A percentile compares a stretch with the other conserved stretches of the same genome.
Conservation (phyloP, 2,329 filamentous ascomycete species). For the Pseudogymnoascus sp. region DNA sequence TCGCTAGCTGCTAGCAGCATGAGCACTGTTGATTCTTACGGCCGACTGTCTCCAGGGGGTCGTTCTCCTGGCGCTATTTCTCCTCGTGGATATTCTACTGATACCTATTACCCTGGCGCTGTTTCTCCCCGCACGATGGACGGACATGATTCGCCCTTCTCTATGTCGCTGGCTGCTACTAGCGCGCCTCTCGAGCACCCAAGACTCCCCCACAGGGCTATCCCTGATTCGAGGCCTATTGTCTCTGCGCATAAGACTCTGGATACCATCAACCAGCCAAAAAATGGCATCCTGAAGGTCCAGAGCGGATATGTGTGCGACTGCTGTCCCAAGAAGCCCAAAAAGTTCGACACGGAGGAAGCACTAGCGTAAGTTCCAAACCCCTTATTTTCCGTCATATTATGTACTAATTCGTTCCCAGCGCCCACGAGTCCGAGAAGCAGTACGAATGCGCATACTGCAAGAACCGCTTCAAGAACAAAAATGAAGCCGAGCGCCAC, state of each 20-base stretch:
- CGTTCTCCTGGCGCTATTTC: constrained; percentile 34
- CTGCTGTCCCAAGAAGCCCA: constrained; percentile 94
- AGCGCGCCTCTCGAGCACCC: constrained; percentile 31
- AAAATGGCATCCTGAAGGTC: constrained; percentile 44
- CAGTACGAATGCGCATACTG: constrained; percentile 93
- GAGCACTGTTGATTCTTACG: constrained; percentile 51
- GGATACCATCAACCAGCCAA: constrained; percentile 28
- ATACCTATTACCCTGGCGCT: constrained; percentile 23
- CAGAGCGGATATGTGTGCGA: constrained; percentile 69
- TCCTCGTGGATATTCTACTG: neutral
- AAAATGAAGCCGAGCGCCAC: constrained; percentile 94
- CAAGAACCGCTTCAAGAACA: constrained; percentile 95
- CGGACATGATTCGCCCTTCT: constrained; percentile 45
- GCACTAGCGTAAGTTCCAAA: constrained; percentile 65
- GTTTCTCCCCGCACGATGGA: constrained; percentile 22
- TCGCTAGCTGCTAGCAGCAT: constrained; percentile 58
- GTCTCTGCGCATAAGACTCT: constrained; percentile 41
- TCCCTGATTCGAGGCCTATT: constrained; percentile 34
- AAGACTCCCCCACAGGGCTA: constrained; percentile 27
- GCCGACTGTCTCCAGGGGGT: constrained; percentile 52
- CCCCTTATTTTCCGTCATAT: neutral
- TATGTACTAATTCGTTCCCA: constrained; percentile 35
- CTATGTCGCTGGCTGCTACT: constrained; percentile 38
- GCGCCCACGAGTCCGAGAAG: constrained; percentile 86
- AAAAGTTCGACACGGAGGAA: constrained; percentile 81